Evolutionary conservation across 176 grass and related monocot genomes (phyloP).

Genomic region (Alopecurus myosuroides): DNA sequence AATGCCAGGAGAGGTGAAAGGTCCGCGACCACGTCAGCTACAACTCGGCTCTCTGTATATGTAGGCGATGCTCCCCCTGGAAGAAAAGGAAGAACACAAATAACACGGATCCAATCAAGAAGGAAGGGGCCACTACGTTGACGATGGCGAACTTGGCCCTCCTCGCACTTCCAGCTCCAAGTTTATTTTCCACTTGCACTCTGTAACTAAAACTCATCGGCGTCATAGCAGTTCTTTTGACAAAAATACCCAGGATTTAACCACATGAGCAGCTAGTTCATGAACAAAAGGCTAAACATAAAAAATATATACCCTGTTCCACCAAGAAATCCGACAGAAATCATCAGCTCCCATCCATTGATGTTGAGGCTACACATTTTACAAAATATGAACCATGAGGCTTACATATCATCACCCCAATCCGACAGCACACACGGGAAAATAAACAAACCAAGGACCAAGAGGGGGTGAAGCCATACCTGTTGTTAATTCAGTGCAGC

Average conservation of each 20-base stretch:
- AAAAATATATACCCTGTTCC: slow-evolving; percentile 55
- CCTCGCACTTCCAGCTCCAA: slow-evolving; percentile 66
- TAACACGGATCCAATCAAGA: slow-evolving; percentile 34
- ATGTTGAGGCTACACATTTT: slow-evolving; percentile 65
- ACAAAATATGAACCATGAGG: neutral
- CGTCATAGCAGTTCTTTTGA: neutral
- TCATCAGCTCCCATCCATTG: slow-evolving; percentile 97
- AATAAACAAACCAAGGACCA: too few species aligned
- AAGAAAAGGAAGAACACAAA: slow-evolving; percentile 63
- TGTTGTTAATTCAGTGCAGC: too few species aligned
- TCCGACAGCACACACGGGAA: too few species aligned
- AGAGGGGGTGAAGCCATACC: too few species aligned
- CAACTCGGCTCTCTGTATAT: slow-evolving; percentile 40
- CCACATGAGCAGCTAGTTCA: neutral
- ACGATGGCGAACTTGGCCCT: slow-evolving; percentile 56
- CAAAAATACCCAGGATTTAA: neutral
- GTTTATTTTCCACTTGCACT: slow-evolving; percentile 80
- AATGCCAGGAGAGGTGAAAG: too few species aligned
- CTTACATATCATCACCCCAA: too few species aligned
- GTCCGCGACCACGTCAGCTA: slow-evolving; percentile 48
- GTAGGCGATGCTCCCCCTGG: slow-evolving; percentile 52
- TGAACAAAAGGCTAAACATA: neutral
- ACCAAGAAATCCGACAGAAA: slow-evolving; percentile 59
- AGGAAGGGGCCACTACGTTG: slow-evolving; percentile 55
- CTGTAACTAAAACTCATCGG: slow-evolving; percentile 2